These are phyloP conservation scores for Zalerion maritima DNA, from an alignment of 495 filamentous ascomycete genomes.

Conservation along the genomic window DNA sequence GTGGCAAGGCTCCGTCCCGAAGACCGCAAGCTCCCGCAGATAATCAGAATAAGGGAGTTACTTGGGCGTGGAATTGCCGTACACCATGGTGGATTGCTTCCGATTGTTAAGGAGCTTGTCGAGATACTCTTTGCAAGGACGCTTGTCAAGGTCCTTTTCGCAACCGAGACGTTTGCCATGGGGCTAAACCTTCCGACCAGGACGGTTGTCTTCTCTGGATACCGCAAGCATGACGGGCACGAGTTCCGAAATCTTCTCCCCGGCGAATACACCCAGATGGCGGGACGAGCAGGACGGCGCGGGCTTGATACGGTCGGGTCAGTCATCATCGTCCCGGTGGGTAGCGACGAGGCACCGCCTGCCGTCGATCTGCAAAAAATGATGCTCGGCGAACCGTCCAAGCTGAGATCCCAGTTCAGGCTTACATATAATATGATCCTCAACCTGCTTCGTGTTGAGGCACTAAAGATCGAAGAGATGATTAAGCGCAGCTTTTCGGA, in stretches of 20 bases:
- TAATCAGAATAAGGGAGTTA: constrained; percentile 72
- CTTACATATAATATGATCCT: constrained; percentile 99
- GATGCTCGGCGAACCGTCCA: constrained; percentile 92
- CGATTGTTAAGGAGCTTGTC: constrained; percentile 95
- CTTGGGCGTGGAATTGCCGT: constrained; percentile 83
- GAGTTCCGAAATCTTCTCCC: constrained; percentile 80
- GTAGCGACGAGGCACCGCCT: constrained; percentile 78
- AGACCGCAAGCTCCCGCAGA: constrained; percentile 78
- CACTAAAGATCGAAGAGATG: constrained; percentile 98
- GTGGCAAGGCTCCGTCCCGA: constrained; percentile 85
- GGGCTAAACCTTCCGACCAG: constrained; percentile 89
- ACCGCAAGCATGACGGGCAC: constrained; percentile 88
- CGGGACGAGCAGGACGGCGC: constrained; percentile 82
- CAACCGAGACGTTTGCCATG: constrained; percentile 98
- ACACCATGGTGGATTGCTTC: constrained; percentile 86
- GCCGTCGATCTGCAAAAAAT: constrained; percentile 67
- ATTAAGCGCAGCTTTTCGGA: constrained; percentile 99
- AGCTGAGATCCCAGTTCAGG: constrained; percentile 88
- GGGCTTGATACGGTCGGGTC: constrained; percentile 85
- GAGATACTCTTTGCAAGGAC: constrained; percentile 94
- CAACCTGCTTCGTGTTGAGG: constrained; percentile 88
- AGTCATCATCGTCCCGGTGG: constrained; percentile 76
- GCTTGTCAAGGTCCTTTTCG: constrained; percentile 90
- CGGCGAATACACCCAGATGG: constrained; percentile 98
- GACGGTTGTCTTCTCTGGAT: constrained; percentile 95